phyloP scores from a whole-genome alignment of 1,284 basidiomycete species.

The Puccinia brachypodii region DNA sequence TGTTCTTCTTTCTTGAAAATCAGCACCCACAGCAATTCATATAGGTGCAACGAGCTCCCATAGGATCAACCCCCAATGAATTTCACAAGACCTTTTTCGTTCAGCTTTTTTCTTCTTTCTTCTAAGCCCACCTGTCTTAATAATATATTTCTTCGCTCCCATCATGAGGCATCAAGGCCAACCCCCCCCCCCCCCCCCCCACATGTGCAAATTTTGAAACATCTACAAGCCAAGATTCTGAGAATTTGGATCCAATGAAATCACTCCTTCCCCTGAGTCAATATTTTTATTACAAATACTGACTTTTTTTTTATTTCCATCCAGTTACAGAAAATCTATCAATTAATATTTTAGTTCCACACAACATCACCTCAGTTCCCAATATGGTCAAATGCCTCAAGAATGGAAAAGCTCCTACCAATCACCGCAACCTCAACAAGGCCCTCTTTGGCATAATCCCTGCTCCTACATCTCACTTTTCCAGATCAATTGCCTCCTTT shows the following conservation, averaged over 20 bases:
- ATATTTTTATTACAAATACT: no score
- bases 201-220: no score
- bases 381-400: slow-evolving; percentile 10
- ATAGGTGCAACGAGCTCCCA: neutral
- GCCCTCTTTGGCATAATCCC: neutral
- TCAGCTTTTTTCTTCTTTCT: neutral
- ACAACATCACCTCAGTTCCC: no score
- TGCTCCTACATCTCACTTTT: neutral
- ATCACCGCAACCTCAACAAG: neutral
- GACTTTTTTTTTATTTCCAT: no score
- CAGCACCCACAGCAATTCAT: neutral
- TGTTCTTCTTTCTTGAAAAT: neutral
- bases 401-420: neutral
- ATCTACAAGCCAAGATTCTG: no score
- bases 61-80: neutral
- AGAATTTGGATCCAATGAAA: neutral
- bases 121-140: neutral
- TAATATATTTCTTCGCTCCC: neutral
- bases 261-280: neutral
- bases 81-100: neutral
- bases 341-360: no score
- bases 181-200: neutral
- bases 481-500: neutral
- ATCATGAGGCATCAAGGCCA: neutral
- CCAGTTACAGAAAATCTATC: no score